phyloP scores from a whole-genome alignment of 345 rosid species.

The Clausena lansium region DNA sequence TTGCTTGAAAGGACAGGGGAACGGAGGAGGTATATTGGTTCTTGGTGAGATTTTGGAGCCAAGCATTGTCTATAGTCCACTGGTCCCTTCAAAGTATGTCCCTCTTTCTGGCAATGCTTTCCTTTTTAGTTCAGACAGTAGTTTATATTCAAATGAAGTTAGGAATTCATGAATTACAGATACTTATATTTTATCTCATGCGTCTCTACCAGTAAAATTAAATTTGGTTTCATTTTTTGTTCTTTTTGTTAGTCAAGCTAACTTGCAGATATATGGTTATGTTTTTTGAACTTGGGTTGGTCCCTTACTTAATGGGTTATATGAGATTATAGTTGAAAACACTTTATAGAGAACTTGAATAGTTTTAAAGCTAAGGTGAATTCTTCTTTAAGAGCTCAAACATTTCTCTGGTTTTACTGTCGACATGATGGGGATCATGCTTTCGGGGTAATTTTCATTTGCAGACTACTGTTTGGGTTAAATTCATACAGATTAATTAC shows the following conservation, averaged over 20 bases:
- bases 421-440: neutral
- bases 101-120: neutral
- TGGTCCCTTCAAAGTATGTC: conserved; percentile 79
- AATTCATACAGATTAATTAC: neutral
- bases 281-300: neutral
- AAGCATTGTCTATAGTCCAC: conserved; percentile 85
- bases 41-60: conserved; percentile 97
- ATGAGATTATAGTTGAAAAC: neutral
- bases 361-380: neutral
- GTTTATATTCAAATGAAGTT: conserved; percentile 4
- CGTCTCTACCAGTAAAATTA: neutral
- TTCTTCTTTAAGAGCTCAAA: neutral
- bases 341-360: neutral
- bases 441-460: neutral
- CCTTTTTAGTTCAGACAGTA: neutral
- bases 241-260: neutral
- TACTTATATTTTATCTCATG: neutral
- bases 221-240: neutral
- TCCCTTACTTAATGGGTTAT: neutral
- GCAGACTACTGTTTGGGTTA: neutral
- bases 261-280: neutral
- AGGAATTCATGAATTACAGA: neutral
- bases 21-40: conserved; percentile 93
- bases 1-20: conserved; percentile 88
- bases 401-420: neutral